These are phyloP conservation scores for Asterochloris sp. DNA, from an alignment of 139 green algal genomes.

Conservation along the genomic window DNA sequence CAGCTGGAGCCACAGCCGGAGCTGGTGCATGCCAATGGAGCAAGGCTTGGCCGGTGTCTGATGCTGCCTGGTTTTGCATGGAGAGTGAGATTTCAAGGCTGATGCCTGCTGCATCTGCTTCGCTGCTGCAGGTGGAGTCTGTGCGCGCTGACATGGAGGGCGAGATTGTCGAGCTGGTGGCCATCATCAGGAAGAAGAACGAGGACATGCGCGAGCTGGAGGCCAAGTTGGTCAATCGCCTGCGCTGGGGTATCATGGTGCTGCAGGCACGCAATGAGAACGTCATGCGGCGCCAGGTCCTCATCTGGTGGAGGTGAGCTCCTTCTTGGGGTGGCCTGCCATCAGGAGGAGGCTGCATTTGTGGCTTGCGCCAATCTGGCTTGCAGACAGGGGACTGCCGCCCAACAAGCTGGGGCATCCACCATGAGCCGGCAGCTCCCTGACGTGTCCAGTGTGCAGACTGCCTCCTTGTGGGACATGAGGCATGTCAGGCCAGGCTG, in stretches of 20 bases:
- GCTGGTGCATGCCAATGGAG: too few species aligned
- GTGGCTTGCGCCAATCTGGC: background rate
- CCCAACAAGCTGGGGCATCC: too few species aligned
- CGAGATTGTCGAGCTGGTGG: slow-evolving; percentile 43
- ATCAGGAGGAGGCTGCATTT: background rate
- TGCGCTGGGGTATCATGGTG: slow-evolving; percentile 38
- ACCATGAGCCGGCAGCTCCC: too few species aligned
- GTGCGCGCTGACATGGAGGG: slow-evolving; percentile 50
- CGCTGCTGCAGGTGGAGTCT: slow-evolving; percentile 42
- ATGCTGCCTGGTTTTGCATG: background rate
- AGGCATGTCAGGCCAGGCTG: background rate
- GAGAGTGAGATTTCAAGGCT: background rate
- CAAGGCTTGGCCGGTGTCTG: too few species aligned
- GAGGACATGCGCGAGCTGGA: slow-evolving; percentile 22
- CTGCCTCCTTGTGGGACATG: background rate
- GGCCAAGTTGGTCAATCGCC: slow-evolving; percentile 21
- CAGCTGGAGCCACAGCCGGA: too few species aligned
- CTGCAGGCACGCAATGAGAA: slow-evolving; percentile 27
- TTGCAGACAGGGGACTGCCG: background rate
- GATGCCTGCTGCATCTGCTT: background rate
- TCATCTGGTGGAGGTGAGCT: slow-evolving; percentile 30
- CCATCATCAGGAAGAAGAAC: slow-evolving; percentile 26
- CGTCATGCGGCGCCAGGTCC: slow-evolving; percentile 4
- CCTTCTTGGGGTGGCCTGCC: too few species aligned
- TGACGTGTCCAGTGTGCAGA: background rate